phyloP scores from a whole-genome alignment of 371 early-diverging fungal genomes.

The Mortierella sp. region DNA sequence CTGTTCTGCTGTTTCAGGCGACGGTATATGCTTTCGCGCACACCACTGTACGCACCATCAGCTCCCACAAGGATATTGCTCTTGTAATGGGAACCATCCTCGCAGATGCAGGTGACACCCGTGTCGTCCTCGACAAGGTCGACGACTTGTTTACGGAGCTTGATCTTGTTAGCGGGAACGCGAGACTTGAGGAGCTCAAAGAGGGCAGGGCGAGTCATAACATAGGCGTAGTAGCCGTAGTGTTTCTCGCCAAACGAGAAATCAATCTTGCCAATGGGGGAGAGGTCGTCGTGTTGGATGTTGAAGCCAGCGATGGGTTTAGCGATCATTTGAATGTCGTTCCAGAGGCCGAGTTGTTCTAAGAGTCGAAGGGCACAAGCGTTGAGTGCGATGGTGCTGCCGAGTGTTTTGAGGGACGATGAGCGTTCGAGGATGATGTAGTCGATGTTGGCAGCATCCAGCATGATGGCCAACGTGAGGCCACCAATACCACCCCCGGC shows the following conservation, averaged over 20 bases:
- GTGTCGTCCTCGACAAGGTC: constrained; percentile 21
- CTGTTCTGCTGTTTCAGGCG: constrained; percentile 1
- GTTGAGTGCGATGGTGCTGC: constrained; percentile 49
- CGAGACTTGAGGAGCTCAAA: constrained; percentile 36
- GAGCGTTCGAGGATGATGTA: constrained; percentile 46
- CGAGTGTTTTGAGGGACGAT: constrained; percentile 23
- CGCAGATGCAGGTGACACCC: constrained; percentile 29
- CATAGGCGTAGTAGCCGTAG: constrained; percentile 45
- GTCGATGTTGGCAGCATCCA: constrained; percentile 39
- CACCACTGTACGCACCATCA: constrained; percentile 44
- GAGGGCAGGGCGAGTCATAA: constrained; percentile 45
- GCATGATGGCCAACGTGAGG: constrained; percentile 45
- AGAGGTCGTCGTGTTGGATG: constrained; percentile 35
- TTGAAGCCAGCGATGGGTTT: constrained; percentile 49
- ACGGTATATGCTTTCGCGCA: constrained; percentile 35
- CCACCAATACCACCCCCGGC: constrained; percentile 51
- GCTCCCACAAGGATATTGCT: constrained; percentile 46
- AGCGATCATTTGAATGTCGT: constrained; percentile 33
- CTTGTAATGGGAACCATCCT: constrained; percentile 25
- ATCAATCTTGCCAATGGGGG: constrained; percentile 36
- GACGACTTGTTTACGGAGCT: constrained; percentile 22
- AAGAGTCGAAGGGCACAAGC: constrained; percentile 45
- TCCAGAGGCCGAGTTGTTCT: constrained; percentile 46
- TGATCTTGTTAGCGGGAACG: constrained; percentile 30
- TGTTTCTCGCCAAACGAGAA: constrained; percentile 44